These are phyloP conservation scores for Mycena indigotica DNA, from an alignment of 768 basidiomycete genomes.

Conservation along the genomic window DNA sequence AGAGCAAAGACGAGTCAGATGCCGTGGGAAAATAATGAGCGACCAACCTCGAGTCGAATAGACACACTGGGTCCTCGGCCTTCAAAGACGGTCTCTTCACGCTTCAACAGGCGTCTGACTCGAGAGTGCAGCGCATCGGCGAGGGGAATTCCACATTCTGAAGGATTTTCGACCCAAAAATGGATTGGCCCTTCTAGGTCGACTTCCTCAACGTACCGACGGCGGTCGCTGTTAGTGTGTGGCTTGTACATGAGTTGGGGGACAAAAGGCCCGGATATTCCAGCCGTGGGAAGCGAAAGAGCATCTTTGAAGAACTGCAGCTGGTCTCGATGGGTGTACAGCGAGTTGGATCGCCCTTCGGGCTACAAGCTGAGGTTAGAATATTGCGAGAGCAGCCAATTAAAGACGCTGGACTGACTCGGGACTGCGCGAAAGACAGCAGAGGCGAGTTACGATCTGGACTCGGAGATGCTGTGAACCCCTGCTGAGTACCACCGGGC, in stretches of 20 bases:
- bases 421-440: conserved; percentile 9
- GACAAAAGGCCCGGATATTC: conserved; percentile 51
- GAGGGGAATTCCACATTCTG: conserved; percentile 63
- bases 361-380: conserved; percentile 20
- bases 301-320: conserved; percentile 47
- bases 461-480: conserved; percentile 19
- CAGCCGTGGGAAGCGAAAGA: conserved; percentile 36
- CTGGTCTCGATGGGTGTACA: conserved; percentile 49
- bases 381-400: not conserved
- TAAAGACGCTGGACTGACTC: conserved; percentile 7
- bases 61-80: conserved; percentile 80
- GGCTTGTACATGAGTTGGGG: conserved; percentile 76
- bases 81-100: conserved; percentile 69
- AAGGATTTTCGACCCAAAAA: conserved; percentile 56
- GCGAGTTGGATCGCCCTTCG: conserved; percentile 24
- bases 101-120: conserved; percentile 54
- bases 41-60: conserved; percentile 69
- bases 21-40: not conserved
- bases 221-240: conserved; percentile 74
- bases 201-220: conserved; percentile 76
- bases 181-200: conserved; percentile 63
- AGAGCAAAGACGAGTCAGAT: conserved; percentile 8
- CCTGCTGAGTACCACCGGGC: conserved; percentile 12
- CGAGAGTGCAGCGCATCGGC: conserved; percentile 64
- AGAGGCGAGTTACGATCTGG: conserved; percentile 16